Percentiles rank a stretch among this genome's conserved stretches.
Conservation (phyloP, 2,329 filamentous ascomycete genomes). For the Xylariales sp. region DNA sequence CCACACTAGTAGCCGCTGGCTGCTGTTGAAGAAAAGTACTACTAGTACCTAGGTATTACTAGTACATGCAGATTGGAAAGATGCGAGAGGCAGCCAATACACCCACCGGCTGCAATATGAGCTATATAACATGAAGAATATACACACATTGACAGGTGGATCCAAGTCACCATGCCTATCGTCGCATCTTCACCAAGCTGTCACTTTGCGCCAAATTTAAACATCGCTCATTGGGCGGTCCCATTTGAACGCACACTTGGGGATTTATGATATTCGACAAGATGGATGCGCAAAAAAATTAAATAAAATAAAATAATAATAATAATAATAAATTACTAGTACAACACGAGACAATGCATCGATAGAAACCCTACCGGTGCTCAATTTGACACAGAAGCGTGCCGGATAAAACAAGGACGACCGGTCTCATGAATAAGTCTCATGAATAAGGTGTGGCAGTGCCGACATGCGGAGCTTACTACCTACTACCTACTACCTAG, state of each 20-base stretch:
- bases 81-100: slow-evolving; percentile 1
- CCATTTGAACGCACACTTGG: slow-evolving; percentile 1
- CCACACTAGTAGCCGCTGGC: neutral
- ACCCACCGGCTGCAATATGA: neutral
- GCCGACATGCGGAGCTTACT: slow-evolving; percentile 22
- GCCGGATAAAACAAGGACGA: slow-evolving; percentile 13
- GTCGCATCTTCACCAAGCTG: neutral
- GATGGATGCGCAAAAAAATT: neutral
- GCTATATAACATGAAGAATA: neutral
- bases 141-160: slow-evolving; percentile 13
- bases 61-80: neutral
- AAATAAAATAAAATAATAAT: too few relatives aligned
- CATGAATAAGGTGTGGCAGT: slow-evolving; percentile 31
- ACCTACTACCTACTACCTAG: neutral
- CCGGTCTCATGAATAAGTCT: neutral
- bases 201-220: neutral
- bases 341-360: slow-evolving; percentile 13
- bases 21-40: too few relatives aligned
- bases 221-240: neutral
- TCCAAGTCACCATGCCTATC: neutral
- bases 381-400: slow-evolving; percentile 8
- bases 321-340: neutral
- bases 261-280: neutral
- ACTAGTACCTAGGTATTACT: too few relatives aligned
- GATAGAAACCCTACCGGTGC: slow-evolving; percentile 2